Percentiles rank a stretch among this genome's conserved stretches.
phyloP scores from a whole-genome alignment of 345 rosid genomes.

The Salix koriyanagi region DNA sequence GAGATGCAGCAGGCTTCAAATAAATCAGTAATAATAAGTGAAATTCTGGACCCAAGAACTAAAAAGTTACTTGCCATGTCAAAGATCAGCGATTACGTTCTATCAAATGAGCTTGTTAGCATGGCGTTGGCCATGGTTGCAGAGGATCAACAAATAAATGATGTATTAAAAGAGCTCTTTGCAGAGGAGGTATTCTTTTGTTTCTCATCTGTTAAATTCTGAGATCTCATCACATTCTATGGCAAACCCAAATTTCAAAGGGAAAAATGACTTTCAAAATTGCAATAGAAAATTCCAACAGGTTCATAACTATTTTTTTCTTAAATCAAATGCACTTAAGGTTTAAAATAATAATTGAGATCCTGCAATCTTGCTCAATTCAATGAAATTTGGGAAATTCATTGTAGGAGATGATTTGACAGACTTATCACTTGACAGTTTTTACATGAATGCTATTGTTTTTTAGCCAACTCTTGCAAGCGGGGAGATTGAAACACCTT shows the following conservation, averaged over 20 bases:
- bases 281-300: not conserved
- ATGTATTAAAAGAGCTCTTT: slow-evolving; percentile 64
- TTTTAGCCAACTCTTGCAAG: not conserved
- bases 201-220: not conserved
- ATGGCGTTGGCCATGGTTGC: slow-evolving; percentile 87
- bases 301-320: not conserved
- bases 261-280: not conserved
- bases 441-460: not conserved
- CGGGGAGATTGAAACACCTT: not conserved
- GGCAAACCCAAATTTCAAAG: not conserved
- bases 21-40: slow-evolving; percentile 64
- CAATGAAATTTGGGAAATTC: not conserved
- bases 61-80: slow-evolving; percentile 63
- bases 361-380: not conserved
- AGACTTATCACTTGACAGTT: not conserved
- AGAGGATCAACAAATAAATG: slow-evolving; percentile 69
- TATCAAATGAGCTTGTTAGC: slow-evolving; percentile 76
- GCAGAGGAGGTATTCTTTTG: slow-evolving; percentile 59
- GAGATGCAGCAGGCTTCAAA: slow-evolving; percentile 82
- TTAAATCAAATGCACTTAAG: not conserved
- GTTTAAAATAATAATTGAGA: not conserved
- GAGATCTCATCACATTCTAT: not conserved
- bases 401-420: not conserved
- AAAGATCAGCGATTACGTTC: slow-evolving; percentile 66
- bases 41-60: slow-evolving; percentile 71